Base-by-base conservation (phyloP, 495 filamentous ascomycete species). In the Delitschia confertaspora region DNA sequence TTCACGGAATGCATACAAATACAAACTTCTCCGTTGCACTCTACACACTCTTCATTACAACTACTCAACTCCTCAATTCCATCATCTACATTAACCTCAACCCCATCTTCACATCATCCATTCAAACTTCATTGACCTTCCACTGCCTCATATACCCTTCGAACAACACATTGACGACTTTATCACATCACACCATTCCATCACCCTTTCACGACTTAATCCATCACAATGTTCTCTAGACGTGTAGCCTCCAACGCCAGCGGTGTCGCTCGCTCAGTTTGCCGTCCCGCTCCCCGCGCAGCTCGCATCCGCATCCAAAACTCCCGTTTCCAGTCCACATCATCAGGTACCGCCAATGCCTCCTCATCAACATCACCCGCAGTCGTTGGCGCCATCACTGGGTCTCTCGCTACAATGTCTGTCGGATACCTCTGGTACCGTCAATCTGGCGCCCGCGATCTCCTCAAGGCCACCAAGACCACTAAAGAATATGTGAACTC, bases 381-480 rank as follows among this genome's bases (percentile, higher is more conserved):
- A 6, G 30, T 68, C 2, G 44, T 64, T 22, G 71, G 73, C 1
- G 70, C 69, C 25, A 27, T 75, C 26, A 64, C 65, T 10, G 70
- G 75, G 9, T 75, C 71, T 21, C 56, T 66, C n/a, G 58, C 70
- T 2, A 72, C 70, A 23, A 66, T 72, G 31, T 31, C 65, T 0
- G 67, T 70, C 13, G 70, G 69, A 30, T 72, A 77, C 59, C 38
- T 40, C 25, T 71, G 57, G 58, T 80, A 80, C 59, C 67, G 71
- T 17, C 65, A 72, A 59, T 79, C 77, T n/a, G 72, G 77, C 4
- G 72, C 70, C 16, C 72, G 69, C 61, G 74, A 65, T 0, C 52
- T 72, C 18, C 61, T 74, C 0, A 62, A 70, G 13, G 63, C 72
- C 5, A 70, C 65, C 26, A 69, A 65, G 26, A 61, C 70, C 35